phyloP scores from a whole-genome alignment of 805 yeast genomes.

The Starmera pachycereana region DNA sequence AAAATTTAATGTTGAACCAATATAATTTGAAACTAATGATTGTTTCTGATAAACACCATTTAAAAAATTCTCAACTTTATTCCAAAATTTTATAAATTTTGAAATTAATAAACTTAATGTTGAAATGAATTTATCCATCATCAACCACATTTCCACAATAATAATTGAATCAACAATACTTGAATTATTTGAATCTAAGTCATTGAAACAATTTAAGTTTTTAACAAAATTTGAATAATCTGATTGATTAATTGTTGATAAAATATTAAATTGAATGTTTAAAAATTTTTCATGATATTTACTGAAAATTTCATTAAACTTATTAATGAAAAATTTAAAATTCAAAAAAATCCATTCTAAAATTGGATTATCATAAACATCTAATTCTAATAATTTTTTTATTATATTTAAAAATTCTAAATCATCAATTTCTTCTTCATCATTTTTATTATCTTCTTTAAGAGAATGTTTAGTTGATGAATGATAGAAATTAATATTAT shows the following conservation, averaged over 20 bases:
- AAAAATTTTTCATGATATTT: conserved; percentile 30
- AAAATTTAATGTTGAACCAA: conserved; percentile 26
- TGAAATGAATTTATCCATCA: conserved; percentile 29
- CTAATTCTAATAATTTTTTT: conserved; percentile 49
- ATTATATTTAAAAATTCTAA: conserved; percentile 31
- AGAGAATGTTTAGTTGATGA: conserved; percentile 6
- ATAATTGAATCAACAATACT: conserved; percentile 41
- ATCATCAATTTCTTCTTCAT: conserved; percentile 7
- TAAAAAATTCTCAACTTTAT: conserved; percentile 42
- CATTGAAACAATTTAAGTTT: conserved; percentile 1
- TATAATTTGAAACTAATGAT: conserved; percentile 19
- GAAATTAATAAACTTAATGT: conserved; percentile 28
- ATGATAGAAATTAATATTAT: conserved; percentile 5
- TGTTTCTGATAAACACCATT: conserved; percentile 33
- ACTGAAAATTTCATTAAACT: conserved; percentile 30
- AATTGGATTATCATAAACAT: conserved; percentile 56
- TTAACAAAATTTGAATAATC: conserved; percentile 21
- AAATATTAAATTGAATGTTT: conserved; percentile 29
- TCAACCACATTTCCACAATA: conserved; percentile 51
- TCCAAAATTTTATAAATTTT: conserved; percentile 42
- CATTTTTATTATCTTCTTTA: conserved; percentile 1
- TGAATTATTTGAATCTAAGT: conserved; percentile 4
- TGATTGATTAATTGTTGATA: conserved; percentile 26
- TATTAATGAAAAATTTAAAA: conserved; percentile 27
- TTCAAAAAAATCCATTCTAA: conserved; percentile 49